A percentile compares a stretch with the other conserved stretches of the same genome.
Evolutionary conservation across 2,329 filamentous ascomycete species (phyloP).

Genomic region (Aspergillus intermedius): DNA sequence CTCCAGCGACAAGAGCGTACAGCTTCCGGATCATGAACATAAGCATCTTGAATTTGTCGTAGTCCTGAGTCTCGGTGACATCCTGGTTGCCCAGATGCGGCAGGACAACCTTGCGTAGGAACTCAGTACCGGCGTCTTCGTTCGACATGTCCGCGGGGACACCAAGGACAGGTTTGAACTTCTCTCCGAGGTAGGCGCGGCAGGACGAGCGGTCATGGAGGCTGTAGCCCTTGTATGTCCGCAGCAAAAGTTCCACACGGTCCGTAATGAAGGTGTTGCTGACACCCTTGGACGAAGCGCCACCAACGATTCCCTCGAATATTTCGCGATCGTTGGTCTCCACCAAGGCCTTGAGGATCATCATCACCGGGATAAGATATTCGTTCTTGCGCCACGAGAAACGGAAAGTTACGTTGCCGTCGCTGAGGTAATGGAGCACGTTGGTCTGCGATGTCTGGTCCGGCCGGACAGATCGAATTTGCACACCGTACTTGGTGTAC

Average conservation of each 20-base stretch:
- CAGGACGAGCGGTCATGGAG: conserved; percentile 78
- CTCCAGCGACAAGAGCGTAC: conserved; percentile 84
- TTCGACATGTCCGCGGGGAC: conserved; percentile 78
- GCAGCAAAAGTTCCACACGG: conserved; percentile 81
- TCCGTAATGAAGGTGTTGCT: conserved; percentile 92
- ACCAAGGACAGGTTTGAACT: conserved; percentile 82
- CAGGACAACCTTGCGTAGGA: conserved; percentile 80
- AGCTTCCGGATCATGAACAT: conserved; percentile 96
- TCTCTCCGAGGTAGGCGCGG: conserved; percentile 77
- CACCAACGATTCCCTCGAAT: conserved; percentile 84
- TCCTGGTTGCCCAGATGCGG: conserved; percentile 84
- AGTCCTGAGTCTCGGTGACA: conserved; percentile 75
- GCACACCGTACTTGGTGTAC: conserved; percentile 86
- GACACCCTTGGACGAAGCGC: conserved; percentile 66
- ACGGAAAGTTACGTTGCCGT: conserved; percentile 92
- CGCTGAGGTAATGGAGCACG: conserved; percentile 87
- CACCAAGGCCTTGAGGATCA: conserved; percentile 89
- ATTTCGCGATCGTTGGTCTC: conserved; percentile 97
- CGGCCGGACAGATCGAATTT: conserved; percentile 86
- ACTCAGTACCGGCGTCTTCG: conserved; percentile 85
- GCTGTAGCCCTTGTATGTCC: conserved; percentile 87
- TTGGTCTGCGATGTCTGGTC: conserved; percentile 98
- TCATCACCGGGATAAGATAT: conserved; percentile 90
- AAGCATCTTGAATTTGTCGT: conserved; percentile 88
- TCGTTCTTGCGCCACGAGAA: conserved; percentile 98